phyloP scores from a whole-genome alignment of 306 rosid species.

The Cicer arietinum region DNA sequence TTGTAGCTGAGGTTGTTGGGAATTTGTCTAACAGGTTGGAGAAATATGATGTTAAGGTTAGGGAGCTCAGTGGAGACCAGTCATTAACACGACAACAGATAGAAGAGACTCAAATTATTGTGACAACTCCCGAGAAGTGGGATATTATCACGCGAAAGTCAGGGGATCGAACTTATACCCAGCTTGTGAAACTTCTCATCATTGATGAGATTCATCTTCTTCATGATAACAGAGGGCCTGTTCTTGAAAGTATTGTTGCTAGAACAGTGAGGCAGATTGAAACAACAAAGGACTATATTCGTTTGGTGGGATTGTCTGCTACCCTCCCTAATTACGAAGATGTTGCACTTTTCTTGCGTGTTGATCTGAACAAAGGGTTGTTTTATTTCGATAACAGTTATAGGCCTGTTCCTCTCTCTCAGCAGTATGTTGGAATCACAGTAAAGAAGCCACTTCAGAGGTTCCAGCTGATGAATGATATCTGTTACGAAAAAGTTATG shows the following conservation, averaged over 20 bases:
- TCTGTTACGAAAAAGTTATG: slow-evolving; percentile 93
- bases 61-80: slow-evolving; percentile 95
- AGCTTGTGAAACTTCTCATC: slow-evolving; percentile 85
- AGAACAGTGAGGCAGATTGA: slow-evolving; percentile 95
- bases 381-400: slow-evolving; percentile 87
- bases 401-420: slow-evolving; percentile 97
- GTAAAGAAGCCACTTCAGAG: slow-evolving; percentile 96
- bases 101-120: slow-evolving; percentile 95
- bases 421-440: slow-evolving; percentile 87
- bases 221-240: slow-evolving; percentile 97
- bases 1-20: slow-evolving; percentile 96
- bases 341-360: slow-evolving; percentile 89
- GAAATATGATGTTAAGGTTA: slow-evolving; percentile 78
- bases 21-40: slow-evolving; percentile 88
- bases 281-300: slow-evolving; percentile 86
- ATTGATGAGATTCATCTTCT: slow-evolving; percentile 98
- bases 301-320: slow-evolving; percentile 94
- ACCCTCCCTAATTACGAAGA: slow-evolving; percentile 92
- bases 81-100: slow-evolving; percentile 85
- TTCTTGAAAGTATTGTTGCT: slow-evolving; percentile 94
- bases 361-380: slow-evolving; percentile 69
- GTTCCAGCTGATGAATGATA: slow-evolving; percentile 96
- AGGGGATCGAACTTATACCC: slow-evolving; percentile 92
- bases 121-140: slow-evolving; percentile 99
- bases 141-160: slow-evolving; percentile 96